Evolutionary conservation across 2,329 filamentous ascomycete species (phyloP).

Genomic region (Blastomyces percursus): DNA sequence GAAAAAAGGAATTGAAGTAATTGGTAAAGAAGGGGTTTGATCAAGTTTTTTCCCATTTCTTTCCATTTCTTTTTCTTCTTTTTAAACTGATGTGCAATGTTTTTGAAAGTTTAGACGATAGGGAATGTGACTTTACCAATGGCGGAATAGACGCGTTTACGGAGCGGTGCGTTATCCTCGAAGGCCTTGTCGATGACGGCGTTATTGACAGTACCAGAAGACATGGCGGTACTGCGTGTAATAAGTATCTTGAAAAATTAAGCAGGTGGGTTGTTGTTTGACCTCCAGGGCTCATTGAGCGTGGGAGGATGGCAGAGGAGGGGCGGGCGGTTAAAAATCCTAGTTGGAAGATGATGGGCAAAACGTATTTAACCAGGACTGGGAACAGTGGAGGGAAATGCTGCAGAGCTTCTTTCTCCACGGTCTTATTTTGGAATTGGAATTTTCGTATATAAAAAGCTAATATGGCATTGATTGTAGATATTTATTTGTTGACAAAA

Average conservation of each 20-base stretch:
- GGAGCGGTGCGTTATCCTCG: constrained; percentile 28
- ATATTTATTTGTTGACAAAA: background rate
- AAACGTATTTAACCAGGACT: background rate
- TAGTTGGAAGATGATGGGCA: background rate
- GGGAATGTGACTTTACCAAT: constrained; percentile 25
- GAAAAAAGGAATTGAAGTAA: background rate
- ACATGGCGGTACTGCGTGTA: constrained; percentile 6
- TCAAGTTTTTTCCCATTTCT: background rate
- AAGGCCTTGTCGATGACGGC: constrained; percentile 32
- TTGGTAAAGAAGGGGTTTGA: background rate
- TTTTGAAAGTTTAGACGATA: constrained; percentile 3
- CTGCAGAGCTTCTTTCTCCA: background rate
- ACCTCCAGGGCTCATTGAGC: background rate
- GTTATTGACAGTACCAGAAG: background rate
- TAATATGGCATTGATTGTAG: background rate
- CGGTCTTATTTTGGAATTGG: background rate
- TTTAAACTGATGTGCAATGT: background rate
- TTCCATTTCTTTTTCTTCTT: background rate
- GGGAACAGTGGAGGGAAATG: background rate
- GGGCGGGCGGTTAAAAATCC: background rate
- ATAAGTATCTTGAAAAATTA: background rate
- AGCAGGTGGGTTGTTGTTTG: background rate
- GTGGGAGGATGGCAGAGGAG: background rate
- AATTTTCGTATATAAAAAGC: too few species aligned
- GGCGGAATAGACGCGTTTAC: constrained; percentile 34